Base-by-base conservation (phyloP, 768 basidiomycete species). In the Strobilomyces dryophilus region DNA sequence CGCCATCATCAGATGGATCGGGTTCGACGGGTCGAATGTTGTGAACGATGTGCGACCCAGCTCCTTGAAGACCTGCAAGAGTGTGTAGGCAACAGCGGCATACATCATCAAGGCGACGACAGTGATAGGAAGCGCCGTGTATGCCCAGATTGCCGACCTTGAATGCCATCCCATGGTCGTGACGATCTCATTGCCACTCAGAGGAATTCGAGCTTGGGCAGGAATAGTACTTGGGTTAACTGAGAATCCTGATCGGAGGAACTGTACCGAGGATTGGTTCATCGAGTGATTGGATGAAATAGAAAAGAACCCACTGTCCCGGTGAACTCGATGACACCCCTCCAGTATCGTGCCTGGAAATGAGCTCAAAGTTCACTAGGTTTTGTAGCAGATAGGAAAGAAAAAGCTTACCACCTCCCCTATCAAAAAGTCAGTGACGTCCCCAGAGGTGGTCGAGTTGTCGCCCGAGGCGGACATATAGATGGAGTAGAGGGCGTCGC, bases 401-500 rank as follows among this genome's bases (percentile, higher is more conserved):
- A 15, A 10, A 7, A 20, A 18, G 36, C 54, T 29, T 7, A 56
- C 57, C 36, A 56, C 5, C 39, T 59, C 50, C 10, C 8, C 4
- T 15, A 56, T 35, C 9, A 62, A 10, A 6, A 36, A 1, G 1
- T 36, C 4, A 1, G 9, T 39, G 29, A 53, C 20, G 5, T 53
- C 45, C 2, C 31, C 27, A 4, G 18, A 0, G 17, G 8, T 42
- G 11, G 11, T 17, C 5, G 35, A 37, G 26, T 47, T 18, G 18
- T 17, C n/a, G 2, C 27, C 20, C 7, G 43, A 43, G 14, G 51
- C 17, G 6, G 54, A 53, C 18, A 55, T 10, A 21, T 43, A 47
- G 4, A 59, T 47, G 0, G 63, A 51, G 34, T 56, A 60, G 12
- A 65, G 18, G 17, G 57, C 57, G 39, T 64, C 63, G 2, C 60